These are phyloP conservation scores for Diaporthe helianthi DNA, from an alignment of 2,329 filamentous ascomycete species.

Conservation along the genomic window DNA sequence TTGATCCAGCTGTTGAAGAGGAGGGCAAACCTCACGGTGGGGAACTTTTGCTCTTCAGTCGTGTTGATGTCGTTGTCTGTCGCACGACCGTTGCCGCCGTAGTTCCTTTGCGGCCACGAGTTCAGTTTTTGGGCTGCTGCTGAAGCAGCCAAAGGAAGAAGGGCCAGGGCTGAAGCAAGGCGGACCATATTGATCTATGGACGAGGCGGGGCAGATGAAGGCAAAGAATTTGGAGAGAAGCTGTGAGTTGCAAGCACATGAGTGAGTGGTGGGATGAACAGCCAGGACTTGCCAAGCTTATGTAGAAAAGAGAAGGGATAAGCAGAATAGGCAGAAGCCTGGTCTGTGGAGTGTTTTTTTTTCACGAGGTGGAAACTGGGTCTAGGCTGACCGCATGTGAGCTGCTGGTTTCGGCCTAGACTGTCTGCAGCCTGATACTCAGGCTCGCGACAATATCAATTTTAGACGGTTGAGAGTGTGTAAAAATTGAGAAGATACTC, in stretches of 20 bases:
- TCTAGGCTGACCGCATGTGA: neutral
- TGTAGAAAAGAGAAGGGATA: neutral
- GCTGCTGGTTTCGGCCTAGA: neutral
- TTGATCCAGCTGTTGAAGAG: neutral
- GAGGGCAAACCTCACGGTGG: neutral
- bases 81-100: neutral
- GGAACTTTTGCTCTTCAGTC: neutral
- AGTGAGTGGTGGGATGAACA: neutral
- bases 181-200: neutral
- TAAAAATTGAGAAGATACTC: no score
- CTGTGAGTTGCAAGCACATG: neutral
- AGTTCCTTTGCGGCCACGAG: neutral
- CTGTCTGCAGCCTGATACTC: neutral
- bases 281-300: neutral
- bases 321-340: constrained; percentile 2
- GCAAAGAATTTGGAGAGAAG: neutral
- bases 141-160: neutral
- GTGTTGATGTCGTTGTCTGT: constrained; percentile 6
- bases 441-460: neutral
- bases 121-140: constrained; percentile 1
- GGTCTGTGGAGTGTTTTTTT: neutral
- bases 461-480: no score
- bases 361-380: neutral
- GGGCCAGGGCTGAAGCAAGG: neutral
- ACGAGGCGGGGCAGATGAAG: neutral